A percentile compares a stretch with the other conserved stretches of the same genome.
These are phyloP conservation scores for Termitomyces sp. DNA, from an alignment of 768 basidiomycete genomes.

Conservation along the genomic window DNA sequence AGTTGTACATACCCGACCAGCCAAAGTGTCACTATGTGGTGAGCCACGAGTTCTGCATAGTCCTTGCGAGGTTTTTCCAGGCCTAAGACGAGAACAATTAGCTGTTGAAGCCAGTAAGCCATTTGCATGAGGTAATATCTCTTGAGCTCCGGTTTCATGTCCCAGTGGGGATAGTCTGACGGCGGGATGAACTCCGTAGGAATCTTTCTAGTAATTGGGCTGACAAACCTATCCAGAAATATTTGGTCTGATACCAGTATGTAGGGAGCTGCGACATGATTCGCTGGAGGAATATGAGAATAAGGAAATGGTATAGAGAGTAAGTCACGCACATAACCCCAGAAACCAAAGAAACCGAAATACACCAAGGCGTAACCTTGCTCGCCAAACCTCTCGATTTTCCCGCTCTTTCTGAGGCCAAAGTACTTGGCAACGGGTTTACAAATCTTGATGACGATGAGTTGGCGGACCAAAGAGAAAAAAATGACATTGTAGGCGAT, in stretches of 20 bases:
- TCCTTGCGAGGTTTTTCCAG: slow-evolving; percentile 97
- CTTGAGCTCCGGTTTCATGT: slow-evolving; percentile 83
- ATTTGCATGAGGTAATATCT: slow-evolving; percentile 91
- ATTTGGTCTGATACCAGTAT: slow-evolving; percentile 79
- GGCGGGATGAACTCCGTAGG: not conserved
- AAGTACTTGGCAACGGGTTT: slow-evolving; percentile 65
- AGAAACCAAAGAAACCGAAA: slow-evolving; percentile 62
- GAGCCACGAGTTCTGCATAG: slow-evolving; percentile 78
- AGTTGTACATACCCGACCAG: slow-evolving; percentile 66
- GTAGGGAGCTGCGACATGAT: slow-evolving; percentile 83
- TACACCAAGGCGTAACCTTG: slow-evolving; percentile 88
- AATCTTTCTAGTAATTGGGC: not conserved
- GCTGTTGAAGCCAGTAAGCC: slow-evolving; percentile 93
- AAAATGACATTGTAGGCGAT: slow-evolving; percentile 81
- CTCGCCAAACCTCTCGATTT: slow-evolving; percentile 85
- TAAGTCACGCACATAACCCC: slow-evolving; percentile 71
- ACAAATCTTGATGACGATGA: slow-evolving; percentile 60
- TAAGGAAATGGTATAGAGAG: not conserved
- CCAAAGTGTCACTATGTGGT: slow-evolving; percentile 95
- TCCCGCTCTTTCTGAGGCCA: slow-evolving; percentile 62
- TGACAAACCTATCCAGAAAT: slow-evolving; percentile 77
- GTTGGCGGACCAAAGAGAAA: slow-evolving; percentile 85
- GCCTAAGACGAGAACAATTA: slow-evolving; percentile 76
- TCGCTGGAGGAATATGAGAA: slow-evolving; percentile 39
- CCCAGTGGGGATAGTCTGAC: slow-evolving; percentile 84